Percentiles rank a stretch among this genome's conserved stretches.
Evolutionary conservation across 148 eudicot genomes (phyloP).

Genomic region (Chenopodium quinoa): DNA sequence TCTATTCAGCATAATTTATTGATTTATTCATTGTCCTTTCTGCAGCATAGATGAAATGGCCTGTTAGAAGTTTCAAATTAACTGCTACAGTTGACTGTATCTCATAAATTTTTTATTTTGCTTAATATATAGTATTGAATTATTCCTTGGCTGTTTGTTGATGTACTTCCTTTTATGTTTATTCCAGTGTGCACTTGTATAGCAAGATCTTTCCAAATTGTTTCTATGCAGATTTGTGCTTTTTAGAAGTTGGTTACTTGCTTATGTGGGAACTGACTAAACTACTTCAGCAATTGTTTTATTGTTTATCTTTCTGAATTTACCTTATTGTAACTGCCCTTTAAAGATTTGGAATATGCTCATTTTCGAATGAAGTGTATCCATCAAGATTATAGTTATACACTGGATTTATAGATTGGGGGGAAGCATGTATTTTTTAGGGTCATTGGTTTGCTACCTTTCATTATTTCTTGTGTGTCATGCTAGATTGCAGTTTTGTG

Average conservation of each 20-base stretch:
- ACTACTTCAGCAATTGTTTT: not conserved
- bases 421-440: not conserved
- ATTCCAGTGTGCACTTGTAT: not conserved
- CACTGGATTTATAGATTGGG: not conserved
- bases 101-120: not conserved
- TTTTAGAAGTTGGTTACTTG: not conserved
- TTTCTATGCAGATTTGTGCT: not conserved
- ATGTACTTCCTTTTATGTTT: not conserved
- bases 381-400: not conserved
- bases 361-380: not conserved
- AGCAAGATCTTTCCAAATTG: not conserved
- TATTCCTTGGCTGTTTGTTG: not conserved
- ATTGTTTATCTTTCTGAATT: not conserved
- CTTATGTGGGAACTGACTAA: not conserved
- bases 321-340: not conserved
- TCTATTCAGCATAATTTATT: not conserved
- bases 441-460: not conserved
- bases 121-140: not conserved
- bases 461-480: not conserved
- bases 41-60: not conserved
- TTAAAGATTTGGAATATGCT: too few relatives aligned
- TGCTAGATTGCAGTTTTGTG: not conserved
- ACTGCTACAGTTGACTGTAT: not conserved
- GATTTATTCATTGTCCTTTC: not conserved
- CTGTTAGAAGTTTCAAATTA: not conserved